Base-by-base conservation (phyloP, 352 stramenopile species). In the Globisporangium paddicum region DNA sequence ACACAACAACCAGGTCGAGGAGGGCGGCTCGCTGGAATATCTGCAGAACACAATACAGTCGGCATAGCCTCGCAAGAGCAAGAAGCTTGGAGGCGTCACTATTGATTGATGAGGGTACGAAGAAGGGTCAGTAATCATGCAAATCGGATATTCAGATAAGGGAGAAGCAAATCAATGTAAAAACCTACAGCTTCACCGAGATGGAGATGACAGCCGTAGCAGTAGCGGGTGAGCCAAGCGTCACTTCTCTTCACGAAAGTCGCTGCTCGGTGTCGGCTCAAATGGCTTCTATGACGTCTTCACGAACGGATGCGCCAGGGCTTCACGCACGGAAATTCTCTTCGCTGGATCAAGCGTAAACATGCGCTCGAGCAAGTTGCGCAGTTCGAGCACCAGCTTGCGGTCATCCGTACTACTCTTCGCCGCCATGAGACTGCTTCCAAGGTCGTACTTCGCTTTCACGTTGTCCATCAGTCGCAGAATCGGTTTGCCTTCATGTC, bases 271-370 rank as follows among this genome's bases (percentile, higher is more conserved):
- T 2, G 18, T 18, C 21, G 38, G 47, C 5, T 5, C 3, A n/a
- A 11, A 38, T 47, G 7, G 14, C 47, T 40, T 23, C 32, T 58
- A 64, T 25, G 58, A 55, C 14, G 23, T 52, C 51, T 82, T 86
- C 51, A 95, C 66, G 52, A 96, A 96, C 19, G 85, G 82, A 58
- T 96, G 87, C 42, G 76, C 70, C 9, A 96, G 69, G 9, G 87
- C 87, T 18, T 96, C 87, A 5, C 60, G 70, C 14, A 91, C 82
- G 0, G 73, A 80, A 46, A 94, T 82, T 2, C 87, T 81, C 69
- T 91, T 94, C 23, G 72, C 56, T 9, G 89, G 84, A 49, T 97
- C 89, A 10, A 96, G 57, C 19, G 67, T 67, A 49, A 97, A 82
- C 74, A 93, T 94, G 23, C 86, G 82, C 38, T 96, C 87, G 38